Evolutionary conservation across 208 protist genomes (phyloP).

Genomic region (Leishmania amazonensis): DNA sequence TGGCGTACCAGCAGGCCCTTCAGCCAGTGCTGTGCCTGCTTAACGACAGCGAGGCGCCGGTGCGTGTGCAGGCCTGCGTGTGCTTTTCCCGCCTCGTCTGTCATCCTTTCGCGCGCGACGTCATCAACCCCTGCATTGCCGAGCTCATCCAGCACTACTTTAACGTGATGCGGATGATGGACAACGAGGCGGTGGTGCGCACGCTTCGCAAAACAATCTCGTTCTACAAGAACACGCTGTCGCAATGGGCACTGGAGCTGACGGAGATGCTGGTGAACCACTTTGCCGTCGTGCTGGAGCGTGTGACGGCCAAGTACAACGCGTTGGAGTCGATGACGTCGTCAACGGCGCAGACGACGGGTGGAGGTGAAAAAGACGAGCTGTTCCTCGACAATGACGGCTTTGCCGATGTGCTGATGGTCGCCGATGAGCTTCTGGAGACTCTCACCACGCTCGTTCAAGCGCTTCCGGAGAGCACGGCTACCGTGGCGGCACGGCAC

Average conservation of each 20-base stretch:
- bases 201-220: conserved; percentile 89
- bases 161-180: conserved; percentile 87
- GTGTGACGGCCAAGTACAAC: conserved; percentile 53
- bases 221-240: conserved; percentile 84
- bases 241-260: conserved; percentile 85
- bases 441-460: conserved; percentile 79
- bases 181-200: conserved; percentile 89
- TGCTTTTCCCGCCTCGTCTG: conserved; percentile 85
- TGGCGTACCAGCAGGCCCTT: conserved; percentile 65
- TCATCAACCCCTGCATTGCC: conserved; percentile 86
- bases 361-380: not conserved
- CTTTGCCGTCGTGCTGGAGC: conserved; percentile 64
- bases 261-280: conserved; percentile 83
- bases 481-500: conserved; percentile 13
- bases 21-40: conserved; percentile 71
- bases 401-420: conserved; percentile 67
- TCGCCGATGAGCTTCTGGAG: conserved; percentile 84
- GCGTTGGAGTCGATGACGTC: conserved; percentile 32
- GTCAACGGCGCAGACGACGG: not conserved
- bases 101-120: conserved; percentile 58
- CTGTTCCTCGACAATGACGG: conserved; percentile 48
- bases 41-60: conserved; percentile 81
- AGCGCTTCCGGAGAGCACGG: conserved; percentile 50
- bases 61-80: conserved; percentile 88
- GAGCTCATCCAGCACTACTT: conserved; percentile 93